Evolutionary conservation across 2,329 filamentous ascomycete species (phyloP).

Genomic region (Hysterium pulicare): DNA sequence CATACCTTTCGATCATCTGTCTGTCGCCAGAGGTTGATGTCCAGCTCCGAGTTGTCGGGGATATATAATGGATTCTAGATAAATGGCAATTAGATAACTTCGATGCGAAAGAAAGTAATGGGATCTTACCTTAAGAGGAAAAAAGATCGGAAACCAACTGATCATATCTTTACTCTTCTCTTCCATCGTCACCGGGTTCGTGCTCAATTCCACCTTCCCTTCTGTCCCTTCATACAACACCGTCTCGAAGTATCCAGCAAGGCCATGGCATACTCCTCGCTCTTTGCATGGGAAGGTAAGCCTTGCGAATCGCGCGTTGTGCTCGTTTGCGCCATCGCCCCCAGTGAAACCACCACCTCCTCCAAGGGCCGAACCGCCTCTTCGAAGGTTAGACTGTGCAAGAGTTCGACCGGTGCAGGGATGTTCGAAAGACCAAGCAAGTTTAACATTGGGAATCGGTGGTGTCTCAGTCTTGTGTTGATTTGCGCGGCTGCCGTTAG

Average conservation of each 20-base stretch:
- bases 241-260: constrained; percentile 94
- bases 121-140: constrained; percentile 77
- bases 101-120: neutral
- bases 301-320: constrained; percentile 79
- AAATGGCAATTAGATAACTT: neutral
- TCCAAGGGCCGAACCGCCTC: constrained; percentile 62
- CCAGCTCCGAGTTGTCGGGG: constrained; percentile 78
- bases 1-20: constrained; percentile 94
- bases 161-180: constrained; percentile 96
- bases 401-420: constrained; percentile 63
- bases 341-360: constrained; percentile 71
- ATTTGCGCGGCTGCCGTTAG: constrained; percentile 37
- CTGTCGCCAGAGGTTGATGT: constrained; percentile 92
- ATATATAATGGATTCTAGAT: constrained; percentile 78
- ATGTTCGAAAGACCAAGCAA: constrained; percentile 77
- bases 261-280: constrained; percentile 80
- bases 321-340: constrained; percentile 80
- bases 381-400: constrained; percentile 53
- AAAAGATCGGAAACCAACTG: constrained; percentile 98
- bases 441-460: constrained; percentile 56
- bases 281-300: constrained; percentile 74
- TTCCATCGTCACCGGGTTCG: constrained; percentile 87
- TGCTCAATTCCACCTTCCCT: constrained; percentile 78
- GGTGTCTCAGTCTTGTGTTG: constrained; percentile 30
- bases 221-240: constrained; percentile 69